phyloP scores from a whole-genome alignment of 192 early-diverging fungal species.

The Coemansia guatemalensis region DNA sequence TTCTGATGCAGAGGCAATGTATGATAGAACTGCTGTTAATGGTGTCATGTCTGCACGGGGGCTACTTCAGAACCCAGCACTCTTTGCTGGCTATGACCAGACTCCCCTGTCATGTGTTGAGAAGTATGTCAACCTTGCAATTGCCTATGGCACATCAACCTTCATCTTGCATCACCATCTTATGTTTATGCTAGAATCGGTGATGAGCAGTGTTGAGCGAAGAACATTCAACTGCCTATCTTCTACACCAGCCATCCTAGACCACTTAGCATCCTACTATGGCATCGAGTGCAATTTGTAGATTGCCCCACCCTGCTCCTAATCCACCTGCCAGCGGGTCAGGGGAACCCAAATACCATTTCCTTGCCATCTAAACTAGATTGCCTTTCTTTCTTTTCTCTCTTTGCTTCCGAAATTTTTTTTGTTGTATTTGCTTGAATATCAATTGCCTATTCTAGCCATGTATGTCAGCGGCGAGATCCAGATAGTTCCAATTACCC shows the following conservation, averaged over 20 bases:
- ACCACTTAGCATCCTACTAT: slow-evolving; percentile 69
- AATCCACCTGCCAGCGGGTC: not conserved
- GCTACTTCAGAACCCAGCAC: slow-evolving; percentile 87
- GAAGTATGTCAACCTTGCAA: slow-evolving; percentile 63
- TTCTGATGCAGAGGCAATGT: slow-evolving; percentile 73
- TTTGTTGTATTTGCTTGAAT: not conserved
- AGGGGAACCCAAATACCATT: not conserved
- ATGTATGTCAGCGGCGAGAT: slow-evolving; percentile 53
- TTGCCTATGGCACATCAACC: slow-evolving; percentile 78
- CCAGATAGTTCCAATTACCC: slow-evolving; percentile 43
- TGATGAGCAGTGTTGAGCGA: slow-evolving; percentile 71
- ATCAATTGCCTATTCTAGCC: not conserved
- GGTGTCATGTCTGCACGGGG: slow-evolving; percentile 94
- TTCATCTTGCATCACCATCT: slow-evolving; percentile 94
- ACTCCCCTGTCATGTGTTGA: slow-evolving; percentile 82
- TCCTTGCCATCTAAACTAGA: not conserved
- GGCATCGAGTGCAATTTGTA: slow-evolving; percentile 23
- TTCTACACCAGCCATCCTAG: slow-evolving; percentile 73
- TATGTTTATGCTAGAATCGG: slow-evolving; percentile 90
- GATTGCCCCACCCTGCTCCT: slow-evolving; percentile 1
- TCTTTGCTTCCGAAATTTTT: not conserved
- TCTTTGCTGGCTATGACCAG: slow-evolving; percentile 78
- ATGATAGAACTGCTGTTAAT: slow-evolving; percentile 74
- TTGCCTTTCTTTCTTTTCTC: slow-evolving; percentile 6
- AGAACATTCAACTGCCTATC: slow-evolving; percentile 86